phyloP scores from a whole-genome alignment of 805 yeast genomes.

The Yarrowia deformans region DNA sequence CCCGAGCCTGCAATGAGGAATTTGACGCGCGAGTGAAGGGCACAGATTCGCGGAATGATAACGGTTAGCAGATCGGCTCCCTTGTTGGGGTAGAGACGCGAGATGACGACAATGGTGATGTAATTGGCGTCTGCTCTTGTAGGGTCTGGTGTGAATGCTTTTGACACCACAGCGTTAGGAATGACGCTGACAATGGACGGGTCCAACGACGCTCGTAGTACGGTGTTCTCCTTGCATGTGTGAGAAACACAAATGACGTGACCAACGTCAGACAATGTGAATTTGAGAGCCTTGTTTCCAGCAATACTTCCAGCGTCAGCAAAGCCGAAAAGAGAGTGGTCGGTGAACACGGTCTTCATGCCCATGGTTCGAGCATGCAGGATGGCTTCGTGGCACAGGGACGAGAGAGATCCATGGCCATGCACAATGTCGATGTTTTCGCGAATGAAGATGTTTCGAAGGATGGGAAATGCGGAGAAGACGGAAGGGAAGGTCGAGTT shows the following conservation, averaged over 20 bases:
- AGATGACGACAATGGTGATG: conserved; percentile 88
- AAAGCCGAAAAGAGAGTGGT: conserved; percentile 95
- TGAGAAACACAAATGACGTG: conserved; percentile 96
- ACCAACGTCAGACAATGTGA: conserved; percentile 84
- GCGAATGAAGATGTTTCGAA: conserved; percentile 83
- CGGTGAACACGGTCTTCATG: conserved; percentile 87
- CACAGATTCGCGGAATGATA: conserved; percentile 83
- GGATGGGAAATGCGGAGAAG: conserved; percentile 82
- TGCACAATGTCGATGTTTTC: conserved; percentile 90
- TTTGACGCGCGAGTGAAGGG: conserved; percentile 64
- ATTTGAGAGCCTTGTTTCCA: conserved; percentile 85
- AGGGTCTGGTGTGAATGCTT: conserved; percentile 65
- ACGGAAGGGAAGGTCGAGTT: conserved; percentile 89
- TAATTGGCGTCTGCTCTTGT: conserved; percentile 49
- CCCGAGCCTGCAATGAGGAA: conserved; percentile 97
- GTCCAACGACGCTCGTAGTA: conserved; percentile 80
- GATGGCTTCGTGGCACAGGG: conserved; percentile 87
- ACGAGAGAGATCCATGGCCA: conserved; percentile 91
- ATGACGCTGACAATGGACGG: conserved; percentile 85
- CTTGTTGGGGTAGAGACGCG: conserved; percentile 92
- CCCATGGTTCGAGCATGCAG: conserved; percentile 96
- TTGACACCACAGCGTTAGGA: conserved; percentile 94
- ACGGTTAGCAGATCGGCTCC: conserved; percentile 91
- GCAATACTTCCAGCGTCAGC: conserved; percentile 82
- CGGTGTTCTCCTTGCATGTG: conserved; percentile 95